Evolutionary conservation across 768 basidiomycete species (phyloP).

Genomic region (Ephemerocybe angulata): DNA sequence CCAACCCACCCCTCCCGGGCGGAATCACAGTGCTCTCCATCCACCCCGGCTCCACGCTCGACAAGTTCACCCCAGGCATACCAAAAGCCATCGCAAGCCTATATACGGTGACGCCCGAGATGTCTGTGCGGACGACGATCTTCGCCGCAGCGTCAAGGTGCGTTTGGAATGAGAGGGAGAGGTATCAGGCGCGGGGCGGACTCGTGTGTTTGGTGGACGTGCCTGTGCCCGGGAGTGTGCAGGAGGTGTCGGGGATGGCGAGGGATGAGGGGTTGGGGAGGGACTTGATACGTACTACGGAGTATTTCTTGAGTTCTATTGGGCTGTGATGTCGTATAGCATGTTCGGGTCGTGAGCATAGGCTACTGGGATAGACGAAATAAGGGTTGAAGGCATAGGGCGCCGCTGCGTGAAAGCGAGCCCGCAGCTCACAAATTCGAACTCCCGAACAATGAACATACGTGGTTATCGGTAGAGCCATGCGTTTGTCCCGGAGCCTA

Average conservation of each 20-base stretch:
- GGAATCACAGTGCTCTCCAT: constrained; percentile 19
- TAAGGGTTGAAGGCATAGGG: no score
- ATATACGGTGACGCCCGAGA: constrained; percentile 12
- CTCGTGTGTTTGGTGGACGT: constrained; percentile 28
- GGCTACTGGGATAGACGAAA: no score
- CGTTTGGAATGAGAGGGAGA: constrained; percentile 21
- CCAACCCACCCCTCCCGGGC: not conserved
- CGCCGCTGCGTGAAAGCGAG: no score
- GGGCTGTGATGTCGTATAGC: no score
- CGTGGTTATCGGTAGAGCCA: no score
- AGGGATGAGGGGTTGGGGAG: constrained; percentile 28
- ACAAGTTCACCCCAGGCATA: constrained; percentile 17
- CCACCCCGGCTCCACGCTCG: constrained; percentile 29
- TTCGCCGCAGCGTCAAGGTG: constrained; percentile 38
- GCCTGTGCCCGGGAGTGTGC: constrained; percentile 29
- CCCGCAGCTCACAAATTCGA: no score
- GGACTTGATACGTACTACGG: constrained; percentile 38
- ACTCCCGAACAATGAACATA: no score
- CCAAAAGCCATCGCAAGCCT: constrained; percentile 4
- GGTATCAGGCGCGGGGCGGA: constrained; percentile 35
- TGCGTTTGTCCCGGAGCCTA: no score
- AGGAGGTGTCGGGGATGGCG: constrained; percentile 24
- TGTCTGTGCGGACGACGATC: constrained; percentile 29
- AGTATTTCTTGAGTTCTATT: constrained; percentile 26
- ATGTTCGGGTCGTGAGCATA: no score